A percentile compares a stretch with the other conserved stretches of the same genome.
Conservation (phyloP, 306 rosid genomes). For the Quercus glauca region DNA sequence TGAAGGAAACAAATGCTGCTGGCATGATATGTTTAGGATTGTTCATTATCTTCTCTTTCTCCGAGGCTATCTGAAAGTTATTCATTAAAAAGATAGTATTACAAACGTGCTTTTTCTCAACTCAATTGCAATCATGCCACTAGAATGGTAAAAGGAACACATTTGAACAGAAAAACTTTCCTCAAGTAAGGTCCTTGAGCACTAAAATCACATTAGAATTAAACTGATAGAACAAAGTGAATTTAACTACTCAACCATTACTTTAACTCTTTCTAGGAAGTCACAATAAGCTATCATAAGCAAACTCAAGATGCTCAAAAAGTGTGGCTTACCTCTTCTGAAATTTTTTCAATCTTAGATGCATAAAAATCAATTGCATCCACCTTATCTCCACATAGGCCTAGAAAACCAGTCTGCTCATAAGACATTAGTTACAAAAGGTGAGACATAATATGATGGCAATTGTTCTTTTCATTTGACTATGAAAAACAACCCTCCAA, state of each 20-base stretch:
- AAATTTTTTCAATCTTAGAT: conserved; percentile 48
- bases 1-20: conserved; percentile 92
- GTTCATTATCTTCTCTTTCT: conserved; percentile 52
- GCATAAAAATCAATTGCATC: conserved; percentile 76
- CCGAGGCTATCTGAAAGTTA: conserved; percentile 62
- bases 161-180: conserved; percentile 2
- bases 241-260: no score
- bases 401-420: conserved; percentile 91
- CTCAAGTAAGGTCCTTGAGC: background rate
- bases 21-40: conserved; percentile 68
- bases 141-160: conserved; percentile 1
- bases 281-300: background rate
- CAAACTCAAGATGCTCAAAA: conserved; percentile 5
- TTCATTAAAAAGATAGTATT: conserved; percentile 7
- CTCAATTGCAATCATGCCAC: conserved; percentile 3
- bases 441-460: background rate
- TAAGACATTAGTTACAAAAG: conserved; percentile 17
- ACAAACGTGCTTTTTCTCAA: background rate
- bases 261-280: background rate
- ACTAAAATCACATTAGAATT: background rate
- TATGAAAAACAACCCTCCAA: background rate
- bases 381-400: conserved; percentile 67
- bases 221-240: no score
- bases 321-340: conserved; percentile 58
- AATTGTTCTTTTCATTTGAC: background rate